Evolutionary conservation across 768 basidiomycete genomes (phyloP), one percentile per base, ranked within the genome.

Genomic region (Pulveroboletus frians): DNA sequence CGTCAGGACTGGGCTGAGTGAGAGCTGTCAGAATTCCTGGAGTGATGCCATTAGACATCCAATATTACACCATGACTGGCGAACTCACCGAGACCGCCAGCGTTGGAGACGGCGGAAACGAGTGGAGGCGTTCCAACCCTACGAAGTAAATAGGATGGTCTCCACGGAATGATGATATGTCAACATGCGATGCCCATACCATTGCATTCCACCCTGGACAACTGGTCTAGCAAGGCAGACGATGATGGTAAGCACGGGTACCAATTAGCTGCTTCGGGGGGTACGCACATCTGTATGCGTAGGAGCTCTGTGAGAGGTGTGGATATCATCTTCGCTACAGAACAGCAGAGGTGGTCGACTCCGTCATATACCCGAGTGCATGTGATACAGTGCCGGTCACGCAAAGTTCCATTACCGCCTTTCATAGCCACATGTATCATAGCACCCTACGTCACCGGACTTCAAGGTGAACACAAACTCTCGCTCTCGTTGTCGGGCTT

Each of bases 161-260:
- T 14, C 17, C 34, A 45, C 34, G 27, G 8, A 21, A 5, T 9
- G 5, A 14, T 39, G 18, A 5, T 8, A 15, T 39, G 20, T 17
- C 40, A 34, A 29, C 5, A 45, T 40, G 42, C 2, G 9, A 41
- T 11, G 18, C 23, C 5, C 52, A 39, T 70, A 88, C 86, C 86
- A 93, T 80, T 92, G 90, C 89, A 92, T 92, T 40, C 88, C 90
- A 20, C 89, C 90, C 64, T 92, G 91, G 2, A 93, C 78, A 39
- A 92, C 72, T 14, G 90, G 91, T 29, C 86, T 88, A 43, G 46
- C 26, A 13, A 41, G 13, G 39, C 34, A 30, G 17, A 17, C 21
- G 20, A 10, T 13, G 20, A 10, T 13, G n/a, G 13, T 50, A 10
- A 29, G 42, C 3, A 17, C 10, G 52, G n/a, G 35, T 45, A 21